phyloP scores from a whole-genome alignment of 2,329 filamentous ascomycete genomes.

The Botrytis elliptica region DNA sequence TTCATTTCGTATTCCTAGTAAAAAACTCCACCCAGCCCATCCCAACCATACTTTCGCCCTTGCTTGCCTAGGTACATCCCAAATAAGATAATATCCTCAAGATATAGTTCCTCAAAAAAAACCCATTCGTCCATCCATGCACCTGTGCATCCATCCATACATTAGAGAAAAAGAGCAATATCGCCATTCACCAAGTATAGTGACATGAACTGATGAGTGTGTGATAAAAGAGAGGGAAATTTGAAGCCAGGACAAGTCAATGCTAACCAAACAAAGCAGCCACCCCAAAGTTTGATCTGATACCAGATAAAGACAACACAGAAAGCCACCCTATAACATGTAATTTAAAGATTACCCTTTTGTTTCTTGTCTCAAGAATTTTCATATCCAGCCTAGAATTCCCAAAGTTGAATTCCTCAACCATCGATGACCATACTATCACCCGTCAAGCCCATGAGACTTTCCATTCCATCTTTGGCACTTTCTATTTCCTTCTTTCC shows the following conservation, averaged over 20 bases:
- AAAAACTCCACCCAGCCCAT: slow-evolving; percentile 6
- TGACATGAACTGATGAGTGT: not conserved
- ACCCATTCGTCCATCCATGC: not conserved
- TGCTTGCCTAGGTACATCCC: not conserved
- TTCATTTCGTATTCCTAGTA: slow-evolving; percentile 2
- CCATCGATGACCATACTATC: slow-evolving; percentile 21
- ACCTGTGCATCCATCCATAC: slow-evolving; percentile 10
- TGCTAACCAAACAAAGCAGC: slow-evolving; percentile 11
- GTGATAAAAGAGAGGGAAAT: not conserved
- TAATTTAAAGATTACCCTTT: slow-evolving; percentile 7
- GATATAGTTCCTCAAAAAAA: slow-evolving; percentile 6
- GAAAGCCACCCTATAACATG: slow-evolving; percentile 6
- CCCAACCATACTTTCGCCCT: slow-evolving; percentile 10
- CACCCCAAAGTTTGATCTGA: slow-evolving; percentile 10
- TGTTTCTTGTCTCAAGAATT: not conserved
- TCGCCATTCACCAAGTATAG: slow-evolving; percentile 14
- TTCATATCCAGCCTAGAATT: not conserved
- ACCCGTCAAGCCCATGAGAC: slow-evolving; percentile 14
- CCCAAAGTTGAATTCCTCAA: not conserved
- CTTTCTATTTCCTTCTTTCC: slow-evolving; percentile 21
- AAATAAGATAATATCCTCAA: not conserved
- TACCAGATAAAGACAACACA: slow-evolving; percentile 1
- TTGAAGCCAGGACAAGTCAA: not conserved
- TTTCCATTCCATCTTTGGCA: slow-evolving; percentile 13
- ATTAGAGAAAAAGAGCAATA: slow-evolving; percentile 10